Base-by-base conservation (phyloP, 495 filamentous ascomycete species). In the Pseudotulostoma volvatum region DNA sequence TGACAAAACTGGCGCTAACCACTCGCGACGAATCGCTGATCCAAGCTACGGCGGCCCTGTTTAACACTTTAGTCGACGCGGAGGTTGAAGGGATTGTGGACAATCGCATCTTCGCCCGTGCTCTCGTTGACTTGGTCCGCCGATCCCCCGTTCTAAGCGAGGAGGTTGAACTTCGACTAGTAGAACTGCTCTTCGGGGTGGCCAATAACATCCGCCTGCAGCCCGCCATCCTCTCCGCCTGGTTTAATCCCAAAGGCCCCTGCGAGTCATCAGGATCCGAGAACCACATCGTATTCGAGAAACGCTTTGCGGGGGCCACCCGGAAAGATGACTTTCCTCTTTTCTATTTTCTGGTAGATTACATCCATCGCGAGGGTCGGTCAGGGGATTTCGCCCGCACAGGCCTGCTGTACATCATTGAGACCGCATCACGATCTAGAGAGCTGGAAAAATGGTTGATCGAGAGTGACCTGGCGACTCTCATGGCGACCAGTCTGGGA, bases 311-410 rank as follows among this genome's bases (percentile, higher is more conserved):
- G 1, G 85, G 87, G 15, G 70, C 78, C 32, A 90, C 80, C 23
- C 77, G 92, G 45, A 93, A 85, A 56, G 81, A 88, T 48, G 85
- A 92, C 46, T 96, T 99, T 50, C 90, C 90, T 1, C 52, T 99
- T 16, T 96, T 95, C 61, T 96, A 95, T 56, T 62, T 94, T 21
- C 66, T 96, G 41, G 79, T 99, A 37, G 86, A 96, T 52, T 90
- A 93, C 56, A 87, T 99, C 21, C 86, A 99, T 51, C 79, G 88
- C 42, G 86, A 93, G 40, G 86, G 87, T 33, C 75, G 82, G 21
- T 77, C 87, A 14, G 90, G 90, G 16, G 90, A 99, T 55, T 99
- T 99, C 62, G 88, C 92, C n/a, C 70, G 90, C 36, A 99, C 88
- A 0, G 90, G 90, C 0, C 57, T 99, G 36, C 70, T 99, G 5